These are phyloP conservation scores for Elsinoe ampelina DNA, from an alignment of 2,329 filamentous ascomycete species.

Conservation along the genomic window DNA sequence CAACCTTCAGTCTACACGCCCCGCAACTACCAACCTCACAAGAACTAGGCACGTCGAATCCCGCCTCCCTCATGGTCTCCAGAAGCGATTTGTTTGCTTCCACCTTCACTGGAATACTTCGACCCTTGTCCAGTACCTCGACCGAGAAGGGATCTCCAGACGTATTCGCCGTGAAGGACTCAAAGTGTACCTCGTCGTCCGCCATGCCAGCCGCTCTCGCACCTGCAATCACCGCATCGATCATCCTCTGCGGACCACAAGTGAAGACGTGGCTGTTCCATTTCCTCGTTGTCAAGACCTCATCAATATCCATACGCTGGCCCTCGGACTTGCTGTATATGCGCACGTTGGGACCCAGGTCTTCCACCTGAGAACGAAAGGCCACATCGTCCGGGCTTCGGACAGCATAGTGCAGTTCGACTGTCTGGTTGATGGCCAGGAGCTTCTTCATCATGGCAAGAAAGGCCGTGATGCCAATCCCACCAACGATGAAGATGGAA, in stretches of 20 bases:
- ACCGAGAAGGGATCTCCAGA: constrained; percentile 53
- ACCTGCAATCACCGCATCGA: constrained; percentile 39
- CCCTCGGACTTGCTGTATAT: constrained; percentile 47
- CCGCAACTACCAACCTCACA: constrained; percentile 39
- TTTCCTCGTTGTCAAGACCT: constrained; percentile 37
- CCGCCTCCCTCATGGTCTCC: constrained; percentile 32
- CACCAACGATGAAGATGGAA: constrained; percentile 54
- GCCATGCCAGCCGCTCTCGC: constrained; percentile 37
- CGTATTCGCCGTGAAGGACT: constrained; percentile 47
- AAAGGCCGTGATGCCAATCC: constrained; percentile 59
- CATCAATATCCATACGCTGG: constrained; percentile 43
- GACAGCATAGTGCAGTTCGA: constrained; percentile 16
- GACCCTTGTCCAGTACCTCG: constrained; percentile 36
- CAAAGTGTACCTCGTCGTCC: constrained; percentile 49
- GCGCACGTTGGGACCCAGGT: constrained; percentile 29
- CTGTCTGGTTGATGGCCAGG: constrained; percentile 25
- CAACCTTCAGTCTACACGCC: constrained; percentile 33
- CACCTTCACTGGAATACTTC: constrained; percentile 36
- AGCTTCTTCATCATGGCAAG: constrained; percentile 39
- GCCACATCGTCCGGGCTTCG: constrained; percentile 24
- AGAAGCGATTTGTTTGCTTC: constrained; percentile 34
- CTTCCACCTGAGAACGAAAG: constrained; percentile 33
- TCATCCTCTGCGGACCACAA: constrained; percentile 51
- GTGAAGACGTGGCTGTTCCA: constrained; percentile 53
- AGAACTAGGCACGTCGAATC: constrained; percentile 36